phyloP scores from a whole-genome alignment of 164 flowering plant species.

The Sextonia rubra region DNA sequence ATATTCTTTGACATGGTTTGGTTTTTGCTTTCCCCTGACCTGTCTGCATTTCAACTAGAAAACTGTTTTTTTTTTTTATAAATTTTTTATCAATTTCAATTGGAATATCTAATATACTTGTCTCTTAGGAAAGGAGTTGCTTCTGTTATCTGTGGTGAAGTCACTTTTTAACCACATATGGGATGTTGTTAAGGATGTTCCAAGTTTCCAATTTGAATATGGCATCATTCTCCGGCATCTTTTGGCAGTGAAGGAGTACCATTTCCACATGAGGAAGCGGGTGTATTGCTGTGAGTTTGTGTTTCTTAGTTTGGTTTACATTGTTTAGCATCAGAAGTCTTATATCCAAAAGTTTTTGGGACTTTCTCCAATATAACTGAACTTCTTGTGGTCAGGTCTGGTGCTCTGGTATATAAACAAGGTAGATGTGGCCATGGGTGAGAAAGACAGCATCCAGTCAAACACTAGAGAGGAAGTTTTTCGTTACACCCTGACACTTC shows the following conservation, averaged over 20 bases:
- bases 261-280: constrained; percentile 69
- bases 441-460: constrained; percentile 27
- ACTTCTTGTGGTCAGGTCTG: constrained; percentile 38
- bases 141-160: constrained; percentile 58
- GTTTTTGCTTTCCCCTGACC: too few relatives aligned
- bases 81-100: neutral
- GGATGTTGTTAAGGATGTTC: constrained; percentile 66
- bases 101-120: neutral
- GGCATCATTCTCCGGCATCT: constrained; percentile 73
- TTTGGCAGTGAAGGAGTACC: constrained; percentile 54
- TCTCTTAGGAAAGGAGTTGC: constrained; percentile 44
- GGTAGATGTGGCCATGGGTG: constrained; percentile 47
- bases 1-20: too few relatives aligned
- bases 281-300: constrained; percentile 64
- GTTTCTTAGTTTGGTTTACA: neutral
- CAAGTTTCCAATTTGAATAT: constrained; percentile 84
- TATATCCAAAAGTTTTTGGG: neutral
- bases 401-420: constrained; percentile 61
- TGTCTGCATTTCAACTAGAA: too few relatives aligned
- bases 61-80: too few relatives aligned
- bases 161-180: constrained; percentile 63
- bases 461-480: constrained; percentile 66
- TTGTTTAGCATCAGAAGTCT: neutral
- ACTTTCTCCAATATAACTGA: neutral
- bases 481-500: constrained; percentile 66